phyloP scores from a whole-genome alignment of 2,329 filamentous ascomycete species.

The Calonectria fujianensis region DNA sequence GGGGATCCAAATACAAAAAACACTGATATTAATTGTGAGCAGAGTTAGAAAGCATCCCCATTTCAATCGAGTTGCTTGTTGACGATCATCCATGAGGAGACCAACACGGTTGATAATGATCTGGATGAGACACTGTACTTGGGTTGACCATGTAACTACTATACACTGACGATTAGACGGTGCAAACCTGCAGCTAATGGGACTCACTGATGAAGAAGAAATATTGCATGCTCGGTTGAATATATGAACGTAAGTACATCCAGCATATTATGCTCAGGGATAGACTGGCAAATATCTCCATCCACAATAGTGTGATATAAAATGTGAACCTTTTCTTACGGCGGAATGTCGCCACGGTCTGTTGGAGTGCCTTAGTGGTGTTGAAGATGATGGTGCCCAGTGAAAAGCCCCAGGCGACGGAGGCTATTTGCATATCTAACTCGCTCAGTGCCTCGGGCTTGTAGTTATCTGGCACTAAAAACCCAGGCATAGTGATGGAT shows the following conservation, averaged over 20 bases:
- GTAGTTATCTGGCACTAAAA: constrained; percentile 49
- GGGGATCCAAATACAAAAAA: constrained; percentile 71
- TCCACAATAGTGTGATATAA: constrained; percentile 48
- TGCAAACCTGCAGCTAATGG: constrained; percentile 2
- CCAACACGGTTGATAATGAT: constrained; percentile 71
- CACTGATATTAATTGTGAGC: constrained; percentile 67
- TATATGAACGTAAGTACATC: constrained; percentile 47
- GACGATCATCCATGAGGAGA: constrained; percentile 64
- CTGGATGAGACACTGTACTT: constrained; percentile 66
- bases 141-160: constrained; percentile 60
- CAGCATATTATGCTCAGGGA: constrained; percentile 49
- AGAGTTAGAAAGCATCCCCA: constrained; percentile 65
- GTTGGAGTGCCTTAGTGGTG: constrained; percentile 47
- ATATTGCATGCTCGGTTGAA: constrained; percentile 57
- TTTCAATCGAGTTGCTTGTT: constrained; percentile 60
- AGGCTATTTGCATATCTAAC: constrained; percentile 51
- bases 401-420: constrained; percentile 51
- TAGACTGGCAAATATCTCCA: constrained; percentile 48
- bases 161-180: constrained; percentile 34
- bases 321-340: constrained; percentile 47
- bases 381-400: constrained; percentile 51
- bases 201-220: constrained; percentile 53
- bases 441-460: constrained; percentile 38
- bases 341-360: constrained; percentile 42
- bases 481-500: constrained; percentile 38